Evolutionary conservation across 106 monocot genomes (phyloP), one percentile per base, ranked within the genome.

Genomic region (Allium fistulosum): DNA sequence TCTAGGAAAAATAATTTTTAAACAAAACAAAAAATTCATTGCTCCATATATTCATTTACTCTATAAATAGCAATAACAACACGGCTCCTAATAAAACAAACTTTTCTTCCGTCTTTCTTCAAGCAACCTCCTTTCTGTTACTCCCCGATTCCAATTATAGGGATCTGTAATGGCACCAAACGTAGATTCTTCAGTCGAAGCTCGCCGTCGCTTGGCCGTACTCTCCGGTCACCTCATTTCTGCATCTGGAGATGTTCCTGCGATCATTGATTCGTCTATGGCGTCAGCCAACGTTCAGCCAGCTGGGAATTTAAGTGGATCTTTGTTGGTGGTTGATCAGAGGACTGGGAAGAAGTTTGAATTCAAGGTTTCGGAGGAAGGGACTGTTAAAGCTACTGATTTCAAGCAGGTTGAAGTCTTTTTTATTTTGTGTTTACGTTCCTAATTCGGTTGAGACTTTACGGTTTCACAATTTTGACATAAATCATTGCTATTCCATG

Each of bases 281-380:
- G 74, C 80, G 6, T 74, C 55, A 53, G 76, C 46, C 57, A 46
- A 53, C 12, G 49, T 26, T 8, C 27, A 50, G 15, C 71, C 68
- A 1, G 65, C 74, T n/a, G 74, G 77, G 46, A 78, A 77, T 63
- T 63, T 82, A 10, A 75, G 68, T 3, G 99, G 99, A 0, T 46
- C 58, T n/a, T 71, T 99, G 63, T 46, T 71, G 17, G 90, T 99
- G 58, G 61, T 90, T 12, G 99, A 99, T 63, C 67, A 45, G 57
- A 78, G 99, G 71, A 90, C 99, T 14, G 90, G 92, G 60, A 92
- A 82, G 84, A 81, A 69, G 68, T 93, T 82, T 65, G 87, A 81
- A 59, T 3, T 99, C 57, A 68, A 78, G 66, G 71, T 99, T 8
- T 90, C 99, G 7, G 81, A 80, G n/a, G 90, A 99, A 16, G 99